Conservation (phyloP, 306 rosid genomes). For the Sicyos baderoa region DNA sequence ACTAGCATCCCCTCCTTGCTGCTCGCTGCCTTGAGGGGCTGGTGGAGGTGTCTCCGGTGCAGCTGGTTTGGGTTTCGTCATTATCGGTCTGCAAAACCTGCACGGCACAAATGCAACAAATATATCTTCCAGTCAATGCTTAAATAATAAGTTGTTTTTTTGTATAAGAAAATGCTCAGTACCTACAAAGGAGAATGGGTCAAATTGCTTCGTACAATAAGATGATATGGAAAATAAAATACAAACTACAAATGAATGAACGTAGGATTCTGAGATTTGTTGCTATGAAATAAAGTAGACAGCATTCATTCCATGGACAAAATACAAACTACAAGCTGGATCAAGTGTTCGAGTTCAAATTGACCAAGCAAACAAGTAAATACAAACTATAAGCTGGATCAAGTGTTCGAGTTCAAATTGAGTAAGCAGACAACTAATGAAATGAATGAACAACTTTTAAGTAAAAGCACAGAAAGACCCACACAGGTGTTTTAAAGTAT, state of each 20-base stretch:
- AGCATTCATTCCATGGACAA: no score
- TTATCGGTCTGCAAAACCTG: constrained; percentile 75
- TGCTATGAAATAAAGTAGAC: neutral
- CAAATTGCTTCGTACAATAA: no score
- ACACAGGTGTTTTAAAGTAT: neutral
- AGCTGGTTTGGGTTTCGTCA: constrained; percentile 79
- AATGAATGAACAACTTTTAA: no score
- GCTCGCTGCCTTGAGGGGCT: constrained; percentile 36
- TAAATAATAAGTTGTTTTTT: no score
- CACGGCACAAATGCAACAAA: neutral
- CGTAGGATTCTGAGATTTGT: no score
- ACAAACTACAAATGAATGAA: no score
- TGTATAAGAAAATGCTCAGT: no score
- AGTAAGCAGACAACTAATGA: no score
- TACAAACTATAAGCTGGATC: neutral
- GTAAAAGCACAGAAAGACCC: neutral
- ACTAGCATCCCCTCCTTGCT: constrained; percentile 36
- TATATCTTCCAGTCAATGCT: neutral
- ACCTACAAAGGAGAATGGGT: no score
- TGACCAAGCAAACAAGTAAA: neutral
- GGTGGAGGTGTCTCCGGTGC: constrained; percentile 54
- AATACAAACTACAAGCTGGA: neutral
- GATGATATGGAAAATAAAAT: no score
- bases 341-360: neutral
- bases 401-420: neutral